Percentiles rank a stretch among this genome's conserved stretches.
These are phyloP conservation scores for Theobroma grandiflorum DNA, from an alignment of 441 rosid species.

Conservation along the genomic window DNA sequence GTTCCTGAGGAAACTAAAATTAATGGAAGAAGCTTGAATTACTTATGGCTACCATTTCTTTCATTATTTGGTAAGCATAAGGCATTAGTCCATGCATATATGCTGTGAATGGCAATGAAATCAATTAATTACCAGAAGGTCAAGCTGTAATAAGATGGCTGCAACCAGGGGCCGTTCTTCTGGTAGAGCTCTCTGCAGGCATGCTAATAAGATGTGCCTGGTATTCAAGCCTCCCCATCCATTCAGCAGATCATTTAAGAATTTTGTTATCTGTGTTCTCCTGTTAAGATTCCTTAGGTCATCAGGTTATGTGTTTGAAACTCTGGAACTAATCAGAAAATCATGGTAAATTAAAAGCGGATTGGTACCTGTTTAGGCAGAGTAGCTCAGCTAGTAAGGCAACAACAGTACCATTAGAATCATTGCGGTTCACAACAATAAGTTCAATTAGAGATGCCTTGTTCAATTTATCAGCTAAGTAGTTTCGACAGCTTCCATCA, in stretches of 20 bases:
- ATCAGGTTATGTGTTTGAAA: slow-evolving; percentile 22
- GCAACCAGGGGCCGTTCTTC: slow-evolving; percentile 66
- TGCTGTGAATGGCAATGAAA: slow-evolving; percentile 17
- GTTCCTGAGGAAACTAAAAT: neutral
- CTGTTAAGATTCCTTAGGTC: slow-evolving; percentile 34
- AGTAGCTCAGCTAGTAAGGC: slow-evolving; percentile 54
- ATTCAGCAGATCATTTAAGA: slow-evolving; percentile 43
- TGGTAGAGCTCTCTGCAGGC: slow-evolving; percentile 51
- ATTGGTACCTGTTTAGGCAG: slow-evolving; percentile 52
- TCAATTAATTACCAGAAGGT: slow-evolving; percentile 56
- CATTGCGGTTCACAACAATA: slow-evolving; percentile 43
- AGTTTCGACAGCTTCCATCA: slow-evolving; percentile 53
- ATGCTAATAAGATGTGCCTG: slow-evolving; percentile 57
- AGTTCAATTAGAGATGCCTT: slow-evolving; percentile 60
- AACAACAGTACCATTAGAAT: slow-evolving; percentile 36
- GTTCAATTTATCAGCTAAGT: slow-evolving; percentile 53
- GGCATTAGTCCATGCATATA: neutral
- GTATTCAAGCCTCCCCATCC: slow-evolving; percentile 61
- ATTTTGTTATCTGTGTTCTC: slow-evolving; percentile 44
- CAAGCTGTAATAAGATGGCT: slow-evolving; percentile 61
- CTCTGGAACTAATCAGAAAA: neutral
- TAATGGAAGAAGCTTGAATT: slow-evolving; percentile 14
- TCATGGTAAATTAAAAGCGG: neutral
- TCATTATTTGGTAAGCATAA: neutral
- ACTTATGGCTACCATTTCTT: neutral